Evolutionary conservation across 164 flowering plant species (phyloP).

Genomic region (Vitis vinifera): ASM3070453v1 NC_081811.1:20230501-20231000

Average conservation of each 20-base stretch:
- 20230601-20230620: conserved; percentile 20
- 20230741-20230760: neutral
- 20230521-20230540: conserved; percentile 49
- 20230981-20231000: too few species aligned
- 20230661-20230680: conserved; percentile 26
- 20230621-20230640: conserved; percentile 40
- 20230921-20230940: too few species aligned
- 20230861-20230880: too few species aligned
- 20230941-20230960: too few species aligned
- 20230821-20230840: too few species aligned
- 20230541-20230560: conserved; percentile 42
- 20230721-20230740: neutral
- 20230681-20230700: conserved; percentile 4
- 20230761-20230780: neutral
- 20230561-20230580: conserved; percentile 27
- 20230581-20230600: conserved; percentile 7
- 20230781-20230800: too few species aligned
- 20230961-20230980: too few species aligned
- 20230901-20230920: too few species aligned
- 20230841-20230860: too few species aligned
- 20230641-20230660: conserved; percentile 16
- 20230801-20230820: too few species aligned
- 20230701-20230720: neutral
- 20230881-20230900: too few species aligned
- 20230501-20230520: conserved; percentile 22